phyloP scores from a whole-genome alignment of 2,329 filamentous ascomycete species.

The Trichoderma endophyticum region DNA sequence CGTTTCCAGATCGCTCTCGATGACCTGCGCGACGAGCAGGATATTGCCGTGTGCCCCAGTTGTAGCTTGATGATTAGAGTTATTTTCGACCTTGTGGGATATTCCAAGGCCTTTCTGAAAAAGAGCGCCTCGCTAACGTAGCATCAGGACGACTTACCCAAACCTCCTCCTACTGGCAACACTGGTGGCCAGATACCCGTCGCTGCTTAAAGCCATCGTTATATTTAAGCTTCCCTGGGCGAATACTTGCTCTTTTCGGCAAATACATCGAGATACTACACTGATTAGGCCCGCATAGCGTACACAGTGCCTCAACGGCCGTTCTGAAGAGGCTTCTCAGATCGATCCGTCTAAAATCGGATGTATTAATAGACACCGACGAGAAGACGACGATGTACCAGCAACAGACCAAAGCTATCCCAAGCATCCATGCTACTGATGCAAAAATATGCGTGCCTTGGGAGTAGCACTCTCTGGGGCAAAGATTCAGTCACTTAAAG shows the following conservation, averaged over 20 bases:
- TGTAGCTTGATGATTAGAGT: slow-evolving; percentile 96
- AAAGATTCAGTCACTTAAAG: neutral
- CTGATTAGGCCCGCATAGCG: neutral
- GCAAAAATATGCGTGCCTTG: neutral
- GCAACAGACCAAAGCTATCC: neutral
- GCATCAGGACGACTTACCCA: slow-evolving; percentile 44
- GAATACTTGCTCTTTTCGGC: neutral
- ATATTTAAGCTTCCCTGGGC: neutral
- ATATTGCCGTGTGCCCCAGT: slow-evolving; percentile 95
- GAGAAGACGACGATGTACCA: neutral
- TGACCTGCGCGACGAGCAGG: slow-evolving; percentile 82
- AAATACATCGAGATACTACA: neutral
- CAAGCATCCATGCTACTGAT: neutral
- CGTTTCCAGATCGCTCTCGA: slow-evolving; percentile 85
- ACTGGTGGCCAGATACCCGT: slow-evolving; percentile 38
- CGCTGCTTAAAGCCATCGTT: slow-evolving; percentile 35
- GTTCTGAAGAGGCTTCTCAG: neutral
- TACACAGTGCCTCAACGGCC: neutral
- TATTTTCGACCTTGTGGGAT: slow-evolving; percentile 78
- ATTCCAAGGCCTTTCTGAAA: neutral
- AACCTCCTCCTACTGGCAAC: slow-evolving; percentile 34
- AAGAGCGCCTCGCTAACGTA: slow-evolving; percentile 9
- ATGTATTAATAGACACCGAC: neutral
- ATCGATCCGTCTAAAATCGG: neutral
- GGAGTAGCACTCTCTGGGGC: neutral